Percentiles rank a stretch among this genome's conserved stretches.
Conservation (phyloP, 2,329 filamentous ascomycete species). For the Clarireedia homoeocarpa region DNA sequence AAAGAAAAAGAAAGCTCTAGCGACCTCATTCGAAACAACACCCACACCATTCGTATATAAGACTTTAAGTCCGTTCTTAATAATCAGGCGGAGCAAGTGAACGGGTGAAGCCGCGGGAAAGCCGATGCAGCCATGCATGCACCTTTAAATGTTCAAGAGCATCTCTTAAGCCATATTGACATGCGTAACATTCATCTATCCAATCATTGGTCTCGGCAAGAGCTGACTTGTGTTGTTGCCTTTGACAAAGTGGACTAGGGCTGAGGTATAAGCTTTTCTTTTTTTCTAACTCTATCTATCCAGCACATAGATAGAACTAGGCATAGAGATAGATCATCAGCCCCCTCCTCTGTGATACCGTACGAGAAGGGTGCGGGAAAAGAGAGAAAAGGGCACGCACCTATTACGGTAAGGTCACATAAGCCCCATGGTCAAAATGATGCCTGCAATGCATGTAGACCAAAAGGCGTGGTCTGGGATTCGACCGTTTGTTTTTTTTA, state of each 20-base stretch:
- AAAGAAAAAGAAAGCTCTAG: no score
- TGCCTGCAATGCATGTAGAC: neutral
- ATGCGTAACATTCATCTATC: neutral
- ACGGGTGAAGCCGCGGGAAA: neutral
- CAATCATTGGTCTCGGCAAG: neutral
- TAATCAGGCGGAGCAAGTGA: neutral
- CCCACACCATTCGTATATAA: neutral
- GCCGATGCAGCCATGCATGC: conserved; percentile 2
- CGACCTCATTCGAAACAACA: neutral
- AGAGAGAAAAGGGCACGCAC: neutral
- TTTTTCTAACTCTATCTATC: no score
- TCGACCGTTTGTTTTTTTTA: neutral
- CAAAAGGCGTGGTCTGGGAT: neutral
- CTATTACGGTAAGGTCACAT: neutral
- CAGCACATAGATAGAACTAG: no score
- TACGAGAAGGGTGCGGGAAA: no score
- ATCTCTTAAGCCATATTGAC: neutral
- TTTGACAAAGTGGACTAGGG: neutral
- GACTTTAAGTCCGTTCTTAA: neutral
- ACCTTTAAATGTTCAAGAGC: neutral
- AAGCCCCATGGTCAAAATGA: no score
- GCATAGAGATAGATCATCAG: no score
- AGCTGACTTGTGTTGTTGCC: neutral
- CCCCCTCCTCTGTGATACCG: no score
- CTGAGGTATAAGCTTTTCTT: no score